Evolutionary conservation across 179 eudicot species (phyloP).

Genomic region (Silene coronaria): DNA sequence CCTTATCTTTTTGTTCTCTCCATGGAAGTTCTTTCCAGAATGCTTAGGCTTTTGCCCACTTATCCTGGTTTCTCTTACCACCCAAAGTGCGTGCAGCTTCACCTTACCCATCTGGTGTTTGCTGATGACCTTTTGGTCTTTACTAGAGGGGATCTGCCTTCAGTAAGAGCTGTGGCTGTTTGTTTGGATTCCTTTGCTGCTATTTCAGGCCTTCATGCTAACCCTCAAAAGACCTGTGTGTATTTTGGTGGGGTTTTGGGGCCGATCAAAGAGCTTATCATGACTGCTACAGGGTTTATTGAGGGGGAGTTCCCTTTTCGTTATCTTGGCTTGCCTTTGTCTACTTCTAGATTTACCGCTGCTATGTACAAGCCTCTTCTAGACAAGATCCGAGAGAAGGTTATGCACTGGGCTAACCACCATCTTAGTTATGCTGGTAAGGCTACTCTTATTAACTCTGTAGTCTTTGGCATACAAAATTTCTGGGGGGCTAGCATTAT

Average conservation of each 20-base stretch:
- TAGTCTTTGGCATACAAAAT: too few relatives aligned
- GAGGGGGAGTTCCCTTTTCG: not conserved
- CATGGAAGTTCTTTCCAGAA: too few relatives aligned
- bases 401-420: not conserved
- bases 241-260: not conserved
- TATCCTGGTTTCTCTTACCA: not conserved
- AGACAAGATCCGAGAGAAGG: not conserved
- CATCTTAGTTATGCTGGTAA: not conserved
- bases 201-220: not conserved
- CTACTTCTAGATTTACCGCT: not conserved
- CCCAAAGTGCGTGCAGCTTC: not conserved
- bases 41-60: too few relatives aligned
- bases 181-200: not conserved
- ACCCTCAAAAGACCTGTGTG: not conserved
- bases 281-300: not conserved
- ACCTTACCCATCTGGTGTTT: not conserved
- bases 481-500: too few relatives aligned
- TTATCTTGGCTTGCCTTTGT: not conserved
- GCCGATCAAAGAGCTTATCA: too few relatives aligned
- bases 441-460: not conserved
- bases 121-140: too few relatives aligned
- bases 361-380: not conserved
- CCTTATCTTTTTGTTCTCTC: too few relatives aligned
- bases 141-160: not conserved
- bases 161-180: not conserved